These are phyloP conservation scores for Penicillium polonicum DNA, from an alignment of 2,329 filamentous ascomycete genomes.

Conservation along the genomic window DNA sequence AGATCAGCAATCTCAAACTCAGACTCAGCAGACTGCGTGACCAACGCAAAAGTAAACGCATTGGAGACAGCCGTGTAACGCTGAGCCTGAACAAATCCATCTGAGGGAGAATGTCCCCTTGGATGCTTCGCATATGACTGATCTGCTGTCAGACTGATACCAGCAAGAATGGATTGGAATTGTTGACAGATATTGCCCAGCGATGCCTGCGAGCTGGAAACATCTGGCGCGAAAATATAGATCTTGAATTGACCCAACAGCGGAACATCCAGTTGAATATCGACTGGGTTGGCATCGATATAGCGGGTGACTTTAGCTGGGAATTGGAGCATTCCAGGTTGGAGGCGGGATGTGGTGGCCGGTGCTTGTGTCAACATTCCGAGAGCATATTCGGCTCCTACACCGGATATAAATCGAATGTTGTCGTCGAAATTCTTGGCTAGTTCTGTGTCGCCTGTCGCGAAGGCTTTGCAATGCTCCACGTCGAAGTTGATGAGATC, in stretches of 20 bases:
- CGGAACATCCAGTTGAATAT: conserved; percentile 75
- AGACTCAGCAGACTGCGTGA: conserved; percentile 64
- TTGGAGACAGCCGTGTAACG: conserved; percentile 68
- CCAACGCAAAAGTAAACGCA: conserved; percentile 66
- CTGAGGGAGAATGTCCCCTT: conserved; percentile 57
- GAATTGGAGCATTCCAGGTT: conserved; percentile 51
- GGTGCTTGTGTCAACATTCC: conserved; percentile 59
- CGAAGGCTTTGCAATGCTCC: conserved; percentile 53
- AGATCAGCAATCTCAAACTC: conserved; percentile 66
- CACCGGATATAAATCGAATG: conserved; percentile 70
- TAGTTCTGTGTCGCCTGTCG: conserved; percentile 62
- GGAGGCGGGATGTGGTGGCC: conserved; percentile 36
- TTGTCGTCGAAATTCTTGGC: conserved; percentile 69
- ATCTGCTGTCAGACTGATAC: conserved; percentile 58
- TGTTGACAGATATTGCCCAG: conserved; percentile 59
- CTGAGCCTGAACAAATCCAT: conserved; percentile 65
- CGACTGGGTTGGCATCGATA: conserved; percentile 74
- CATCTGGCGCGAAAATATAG: conserved; percentile 67
- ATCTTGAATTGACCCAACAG: conserved; percentile 75
- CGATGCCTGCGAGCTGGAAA: conserved; percentile 57
- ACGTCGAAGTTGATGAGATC: conserved; percentile 34
- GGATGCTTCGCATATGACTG: conserved; percentile 62
- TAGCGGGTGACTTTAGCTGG: conserved; percentile 72
- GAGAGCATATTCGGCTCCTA: conserved; percentile 65
- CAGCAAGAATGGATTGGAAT: conserved; percentile 56